Base-by-base conservation (phyloP, 2,329 filamentous ascomycete species). In the Colletotrichum horii region DNA sequence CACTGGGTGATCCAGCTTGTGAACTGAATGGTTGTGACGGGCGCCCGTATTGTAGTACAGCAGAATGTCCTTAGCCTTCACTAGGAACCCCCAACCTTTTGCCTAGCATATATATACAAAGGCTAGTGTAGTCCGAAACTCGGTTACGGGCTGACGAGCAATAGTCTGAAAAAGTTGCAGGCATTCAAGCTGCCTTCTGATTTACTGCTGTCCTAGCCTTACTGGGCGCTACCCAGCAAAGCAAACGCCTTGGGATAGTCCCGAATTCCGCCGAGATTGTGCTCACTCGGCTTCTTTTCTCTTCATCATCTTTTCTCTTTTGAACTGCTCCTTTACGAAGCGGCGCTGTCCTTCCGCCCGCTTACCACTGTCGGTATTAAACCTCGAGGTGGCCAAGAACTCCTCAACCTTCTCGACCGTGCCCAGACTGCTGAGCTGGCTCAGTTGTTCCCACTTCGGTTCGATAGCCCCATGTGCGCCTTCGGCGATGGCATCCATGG, bases 391-490 rank as follows among this genome's bases (percentile, higher is more conserved):
- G 70, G 87, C 88, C 70, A 93, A 84, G 43, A 92, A 81, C 80
- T 93, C 89, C 80, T 91, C 88, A 26, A 92, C 87, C 81, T 91
- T 89, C 76, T 91, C 87, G 8, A 89, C 85, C 8, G 88, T 89
- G 43, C 88, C 87, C 16, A 88, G 80, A 22, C 85, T 84, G 81
- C 88, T 89, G 77, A 86, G 86, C 78, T 90, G 88, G 19, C 88
- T 91, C 19, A 93, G 84, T 71, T 91, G 87, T 24, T 86, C 83
- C 89, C 91, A 93, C 79, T 89, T 88, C 8, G 85, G 81, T 52
- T 89, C 86, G 43, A 90, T 79, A n/a, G 85, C 83, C 16, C 83
- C 79, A 74, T 84, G 83, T 64, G 87, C 81, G 71, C 87, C 82
- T 78, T 87, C 83, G 64, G 88, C 82, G 28, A 84, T 84, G 58